Base-by-base conservation (phyloP, 805 yeast species). In the Deakozyma indianensis region DNA sequence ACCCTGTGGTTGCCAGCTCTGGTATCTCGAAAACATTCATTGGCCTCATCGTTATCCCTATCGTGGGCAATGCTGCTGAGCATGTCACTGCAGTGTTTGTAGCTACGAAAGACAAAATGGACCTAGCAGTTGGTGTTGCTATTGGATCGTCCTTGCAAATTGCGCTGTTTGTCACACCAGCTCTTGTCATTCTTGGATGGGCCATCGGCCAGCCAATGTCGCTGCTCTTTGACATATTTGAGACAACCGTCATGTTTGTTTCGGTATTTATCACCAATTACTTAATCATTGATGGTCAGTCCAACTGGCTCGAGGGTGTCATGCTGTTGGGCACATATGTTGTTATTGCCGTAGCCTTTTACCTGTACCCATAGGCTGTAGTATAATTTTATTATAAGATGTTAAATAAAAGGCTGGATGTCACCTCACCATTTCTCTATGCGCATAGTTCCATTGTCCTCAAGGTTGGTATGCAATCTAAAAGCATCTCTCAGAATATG, bases 21-120 rank as follows among this genome's bases (percentile, higher is more conserved):
- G 95, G 95, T 2, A 70, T 92, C 45, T 83, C 95, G 41, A 88
- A 90, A 73, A 87, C 97, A 0, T 92, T 92, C 56, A 86, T 92
- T 56, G 97, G 97, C 61, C 70, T 92, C 53, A 81, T 92, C 54
- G 77, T 92, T 41, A 81, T 92, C 50, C 98, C 98, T 35, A 90
- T 92, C 51, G 97, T 92, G 23, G 98, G 97, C 47, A 92, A 92
- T 57, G 98, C 98, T 2, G 97, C 97, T 11, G 98, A 92, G 64
- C 98, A 92, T 63, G 97, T 86, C 44, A 92, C 98, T 18, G 95
- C 97, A 2, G 82, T 92, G 29, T 74, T 86, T 50, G 97, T 92
- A 43, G 97, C 98, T 21, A 77, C 79, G 73, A 87, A 87, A 66
- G 85, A 92, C 64, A 92, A 92, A 66, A 92, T 92, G 96, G 97